These are phyloP conservation scores for Lepidopterella palustris DNA, from an alignment of 495 filamentous ascomycete species.

Conservation along the genomic window DNA sequence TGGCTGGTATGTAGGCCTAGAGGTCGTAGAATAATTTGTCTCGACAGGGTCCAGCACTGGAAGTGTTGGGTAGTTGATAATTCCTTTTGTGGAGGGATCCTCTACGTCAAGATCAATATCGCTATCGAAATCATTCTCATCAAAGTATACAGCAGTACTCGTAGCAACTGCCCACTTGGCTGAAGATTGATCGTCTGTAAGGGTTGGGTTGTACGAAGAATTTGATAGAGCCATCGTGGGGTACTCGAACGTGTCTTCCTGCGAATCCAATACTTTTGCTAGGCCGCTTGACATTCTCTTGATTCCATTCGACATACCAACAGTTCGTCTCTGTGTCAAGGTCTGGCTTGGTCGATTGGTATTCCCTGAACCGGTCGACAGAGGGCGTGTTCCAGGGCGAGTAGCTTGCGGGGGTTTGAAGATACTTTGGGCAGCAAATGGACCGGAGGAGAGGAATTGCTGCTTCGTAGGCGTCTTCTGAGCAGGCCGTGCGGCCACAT, in stretches of 20 bases:
- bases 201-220: slow-evolving; percentile 5
- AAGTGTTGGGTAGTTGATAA: slow-evolving; percentile 44
- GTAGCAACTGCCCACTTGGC: background rate
- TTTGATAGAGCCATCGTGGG: slow-evolving; percentile 10
- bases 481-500: slow-evolving; percentile 4
- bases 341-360: slow-evolving; percentile 21
- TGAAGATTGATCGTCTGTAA: background rate
- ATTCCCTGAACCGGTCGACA: slow-evolving; percentile 27
- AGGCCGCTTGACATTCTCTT: slow-evolving; percentile 38
- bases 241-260: slow-evolving; percentile 31
- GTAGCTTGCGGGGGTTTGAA: background rate
- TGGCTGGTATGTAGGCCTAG: slow-evolving; percentile 3
- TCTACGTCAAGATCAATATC: slow-evolving; percentile 61
- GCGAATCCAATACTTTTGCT: slow-evolving; percentile 30
- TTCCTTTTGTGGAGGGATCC: slow-evolving; percentile 32
- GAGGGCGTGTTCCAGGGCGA: slow-evolving; percentile 21
- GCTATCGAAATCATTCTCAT: slow-evolving; percentile 64
- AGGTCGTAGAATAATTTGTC: background rate
- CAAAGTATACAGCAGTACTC: slow-evolving; percentile 41
- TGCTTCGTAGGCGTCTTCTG: slow-evolving; percentile 10
- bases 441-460: slow-evolving; percentile 12
- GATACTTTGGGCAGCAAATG: background rate
- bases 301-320: slow-evolving; percentile 14
- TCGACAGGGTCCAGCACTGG: slow-evolving; percentile 26
- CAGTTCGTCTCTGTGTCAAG: background rate